These are phyloP conservation scores for Backusella westeae DNA, from an alignment of 192 early-diverging fungal genomes.

Conservation along the genomic window DNA sequence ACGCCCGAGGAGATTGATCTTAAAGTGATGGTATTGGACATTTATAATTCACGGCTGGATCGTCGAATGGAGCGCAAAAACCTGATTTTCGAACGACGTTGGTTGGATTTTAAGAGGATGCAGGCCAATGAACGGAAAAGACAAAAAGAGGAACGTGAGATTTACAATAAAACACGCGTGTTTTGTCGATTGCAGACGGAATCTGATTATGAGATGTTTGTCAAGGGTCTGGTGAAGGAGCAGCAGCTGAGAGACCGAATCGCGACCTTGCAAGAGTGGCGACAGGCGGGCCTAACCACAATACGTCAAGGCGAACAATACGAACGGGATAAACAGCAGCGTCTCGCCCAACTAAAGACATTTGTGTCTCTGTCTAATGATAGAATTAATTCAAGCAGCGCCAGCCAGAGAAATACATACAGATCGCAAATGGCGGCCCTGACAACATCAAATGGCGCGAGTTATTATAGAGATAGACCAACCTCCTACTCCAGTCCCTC, in stretches of 20 bases:
- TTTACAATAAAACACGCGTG: conserved; percentile 73
- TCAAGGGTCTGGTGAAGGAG: conserved; percentile 75
- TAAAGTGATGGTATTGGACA: conserved; percentile 85
- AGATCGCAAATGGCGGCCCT: conserved; percentile 40
- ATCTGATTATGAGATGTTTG: conserved; percentile 78
- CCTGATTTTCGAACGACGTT: conserved; percentile 85
- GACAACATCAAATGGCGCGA: conserved; percentile 17
- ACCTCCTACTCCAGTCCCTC: background rate
- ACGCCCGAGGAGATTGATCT: conserved; percentile 83
- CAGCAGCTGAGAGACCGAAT: conserved; percentile 76
- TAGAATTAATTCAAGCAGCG: conserved; percentile 31
- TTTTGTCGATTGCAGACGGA: conserved; percentile 85
- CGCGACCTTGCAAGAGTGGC: conserved; percentile 83
- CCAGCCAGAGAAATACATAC: conserved; percentile 37
- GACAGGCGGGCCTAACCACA: conserved; percentile 84
- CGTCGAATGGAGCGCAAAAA: conserved; percentile 79
- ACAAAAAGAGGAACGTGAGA: conserved; percentile 85
- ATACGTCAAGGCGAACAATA: conserved; percentile 74
- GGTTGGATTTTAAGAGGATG: conserved; percentile 85
- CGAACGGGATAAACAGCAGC: conserved; percentile 60
- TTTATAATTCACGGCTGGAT: conserved; percentile 89
- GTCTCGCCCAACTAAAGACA: conserved; percentile 35
- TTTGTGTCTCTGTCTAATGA: conserved; percentile 23
- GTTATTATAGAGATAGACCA: conserved; percentile 32
- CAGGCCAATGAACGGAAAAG: conserved; percentile 79